phyloP scores from a whole-genome alignment of 345 rosid species.

The Corchorus capsularis region DNA sequence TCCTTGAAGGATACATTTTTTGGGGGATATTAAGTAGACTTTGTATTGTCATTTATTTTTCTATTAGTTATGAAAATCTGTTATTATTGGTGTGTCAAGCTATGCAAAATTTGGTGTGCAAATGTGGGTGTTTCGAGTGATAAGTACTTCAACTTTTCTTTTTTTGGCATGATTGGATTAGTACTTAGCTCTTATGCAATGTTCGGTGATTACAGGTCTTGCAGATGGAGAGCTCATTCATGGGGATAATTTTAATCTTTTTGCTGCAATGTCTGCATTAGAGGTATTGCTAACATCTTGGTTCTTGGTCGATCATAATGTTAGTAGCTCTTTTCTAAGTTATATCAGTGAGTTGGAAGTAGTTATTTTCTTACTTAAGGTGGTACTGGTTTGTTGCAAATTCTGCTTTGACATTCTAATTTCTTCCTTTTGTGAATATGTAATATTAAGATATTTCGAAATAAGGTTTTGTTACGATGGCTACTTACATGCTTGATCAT shows the following conservation, averaged over 20 bases:
- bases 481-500: background rate
- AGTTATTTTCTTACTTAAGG: background rate
- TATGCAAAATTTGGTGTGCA: background rate
- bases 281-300: conserved; percentile 58
- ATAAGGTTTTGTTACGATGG: background rate
- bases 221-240: conserved; percentile 29
- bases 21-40: background rate
- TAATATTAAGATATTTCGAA: background rate
- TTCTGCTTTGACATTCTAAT: background rate
- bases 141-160: background rate
- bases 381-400: background rate
- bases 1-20: background rate
- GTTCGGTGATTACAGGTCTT: conserved; percentile 22
- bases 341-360: background rate
- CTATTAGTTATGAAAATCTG: background rate
- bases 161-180: background rate
- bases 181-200: background rate
- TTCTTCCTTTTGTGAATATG: background rate
- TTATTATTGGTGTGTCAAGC: background rate
- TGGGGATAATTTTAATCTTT: conserved; percentile 75
- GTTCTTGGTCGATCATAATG: background rate
- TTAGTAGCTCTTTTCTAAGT: background rate
- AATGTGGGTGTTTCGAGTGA: conserved; percentile 12
- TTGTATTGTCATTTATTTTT: background rate
- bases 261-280: conserved; percentile 97